Percentiles rank a stretch among this genome's conserved stretches.
Evolutionary conservation across 345 rosid species (phyloP).

Genomic region (Turnera subulata): DNA sequence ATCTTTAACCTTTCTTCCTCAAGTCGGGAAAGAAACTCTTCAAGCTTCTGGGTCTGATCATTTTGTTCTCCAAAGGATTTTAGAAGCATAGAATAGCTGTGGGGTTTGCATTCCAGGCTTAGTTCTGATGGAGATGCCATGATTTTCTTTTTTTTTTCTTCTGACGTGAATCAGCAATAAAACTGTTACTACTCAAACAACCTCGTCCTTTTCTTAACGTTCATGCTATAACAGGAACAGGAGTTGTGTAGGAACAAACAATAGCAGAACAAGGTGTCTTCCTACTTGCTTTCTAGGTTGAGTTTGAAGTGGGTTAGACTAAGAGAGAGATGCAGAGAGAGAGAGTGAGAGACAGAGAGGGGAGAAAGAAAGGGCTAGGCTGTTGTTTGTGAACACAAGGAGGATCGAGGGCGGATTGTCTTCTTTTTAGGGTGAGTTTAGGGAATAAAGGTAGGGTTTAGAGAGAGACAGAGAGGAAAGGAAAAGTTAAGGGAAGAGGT

Average conservation of each 20-base stretch:
- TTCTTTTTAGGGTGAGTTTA: conserved; percentile 54
- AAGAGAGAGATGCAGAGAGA: conserved; percentile 21
- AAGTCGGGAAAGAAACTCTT: conserved; percentile 74
- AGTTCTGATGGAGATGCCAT: conserved; percentile 86
- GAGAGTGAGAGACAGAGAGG: conserved; percentile 20
- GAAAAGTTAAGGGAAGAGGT: conserved; percentile 25
- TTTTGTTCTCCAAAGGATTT: conserved; percentile 75
- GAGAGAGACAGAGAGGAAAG: conserved; percentile 28
- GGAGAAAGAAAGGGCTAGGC: conserved; percentile 24
- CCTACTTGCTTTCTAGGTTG: conserved; percentile 33
- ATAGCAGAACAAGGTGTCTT: conserved; percentile 29
- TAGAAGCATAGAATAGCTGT: conserved; percentile 79
- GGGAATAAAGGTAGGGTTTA: conserved; percentile 45
- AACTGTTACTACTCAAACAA: conserved; percentile 7
- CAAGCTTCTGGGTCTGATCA: conserved; percentile 72
- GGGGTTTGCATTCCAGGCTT: conserved; percentile 79
- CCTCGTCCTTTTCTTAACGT: conserved; percentile 10
- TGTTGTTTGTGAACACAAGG: conserved; percentile 61
- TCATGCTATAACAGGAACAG: conserved; percentile 22
- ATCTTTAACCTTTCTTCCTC: conserved; percentile 95
- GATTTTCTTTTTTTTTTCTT: neutral
- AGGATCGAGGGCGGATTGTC: conserved; percentile 57
- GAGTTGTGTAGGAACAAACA: conserved; percentile 32
- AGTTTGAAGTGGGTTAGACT: conserved; percentile 11
- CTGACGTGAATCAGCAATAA: neutral